A percentile compares a stretch with the other conserved stretches of the same genome.
phyloP scores from a whole-genome alignment of 2,329 filamentous ascomycete genomes.

The Paracoccidioides brasiliensis region DNA sequence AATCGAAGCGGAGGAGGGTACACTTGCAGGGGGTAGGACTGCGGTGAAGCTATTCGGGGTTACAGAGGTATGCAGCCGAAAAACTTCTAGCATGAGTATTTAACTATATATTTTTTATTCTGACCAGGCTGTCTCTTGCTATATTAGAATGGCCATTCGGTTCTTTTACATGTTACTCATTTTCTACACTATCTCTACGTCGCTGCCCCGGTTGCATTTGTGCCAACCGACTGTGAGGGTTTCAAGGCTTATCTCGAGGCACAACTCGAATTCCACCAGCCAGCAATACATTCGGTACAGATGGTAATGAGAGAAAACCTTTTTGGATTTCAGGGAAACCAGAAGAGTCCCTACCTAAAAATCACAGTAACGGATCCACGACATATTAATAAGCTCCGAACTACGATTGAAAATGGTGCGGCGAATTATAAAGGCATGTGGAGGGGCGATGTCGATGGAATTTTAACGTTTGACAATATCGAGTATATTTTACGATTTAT shows the following conservation, averaged over 20 bases:
- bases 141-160: slow-evolving; percentile 60
- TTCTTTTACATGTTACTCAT: slow-evolving; percentile 85
- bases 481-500: slow-evolving; percentile 94
- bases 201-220: slow-evolving; percentile 72
- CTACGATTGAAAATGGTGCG: slow-evolving; percentile 56
- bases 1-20: slow-evolving; percentile 89
- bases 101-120: background rate
- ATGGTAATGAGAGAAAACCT: slow-evolving; percentile 81
- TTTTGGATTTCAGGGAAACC: slow-evolving; percentile 87
- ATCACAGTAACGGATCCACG: slow-evolving; percentile 87
- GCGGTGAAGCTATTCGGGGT: slow-evolving; percentile 91
- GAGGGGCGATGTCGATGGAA: slow-evolving; percentile 53
- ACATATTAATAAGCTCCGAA: slow-evolving; percentile 62
- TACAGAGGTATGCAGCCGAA: slow-evolving; percentile 47
- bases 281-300: slow-evolving; percentile 65
- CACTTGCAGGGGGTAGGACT: slow-evolving; percentile 58
- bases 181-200: slow-evolving; percentile 96
- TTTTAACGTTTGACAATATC: slow-evolving; percentile 90
- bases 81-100: slow-evolving; percentile 16
- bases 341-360: slow-evolving; percentile 82
- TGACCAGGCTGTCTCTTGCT: slow-evolving; percentile 7
- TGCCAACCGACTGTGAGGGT: slow-evolving; percentile 58
- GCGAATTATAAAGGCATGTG: slow-evolving; percentile 89
- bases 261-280: slow-evolving; percentile 59
- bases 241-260: slow-evolving; percentile 73